Base-by-base conservation (phyloP, 805 yeast species). In the Pichia phayaonensis region DNA sequence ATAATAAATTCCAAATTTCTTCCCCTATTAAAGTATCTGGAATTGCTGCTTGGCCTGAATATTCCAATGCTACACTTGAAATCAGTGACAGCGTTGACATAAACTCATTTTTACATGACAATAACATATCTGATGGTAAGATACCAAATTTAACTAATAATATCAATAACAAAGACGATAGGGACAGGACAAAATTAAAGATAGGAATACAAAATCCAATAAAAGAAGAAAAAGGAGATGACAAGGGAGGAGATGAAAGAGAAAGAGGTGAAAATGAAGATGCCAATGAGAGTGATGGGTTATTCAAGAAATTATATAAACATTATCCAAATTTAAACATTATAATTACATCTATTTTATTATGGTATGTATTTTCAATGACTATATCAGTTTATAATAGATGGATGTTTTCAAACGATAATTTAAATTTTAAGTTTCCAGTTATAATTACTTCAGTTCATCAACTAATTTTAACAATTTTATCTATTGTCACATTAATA, bases 371-470 rank as follows among this genome's bases (percentile, higher is more conserved):
- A 18, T 83, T 84, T 52, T 83, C 90, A 8, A 70, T 86, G 50
- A 68, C 86, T 18, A 79, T 86, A 20, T 83, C 90, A 10, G 66
- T 87, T 29, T 94, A 92, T 70, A 94, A 94, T 72, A 90, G 90
- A 70, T 90, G 97, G 97, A 92, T 92, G 97, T 94, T 92, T 70
- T 90, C 92, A 40, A 74, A 57, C 49, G 63, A 77, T 11, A 85
- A 88, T 20, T 71, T 90, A 50, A 80, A 86, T 61, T 84, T 94
- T 59, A 78, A 80, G 31, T 94, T 81, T 62, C 99, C 99, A 1
- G 77, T 94, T 22, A 69, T 90, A 27, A 80, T 90, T 48, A 94
- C 99, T 0, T 73, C 90, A 4, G 75, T 83, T 58, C 99, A 94
- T 69, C 98, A 94, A 69, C 61, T 84, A 26, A 77, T 84, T 44